phyloP scores from a whole-genome alignment of 78 protist species.

The Capsaspora owczarzaki region DNA sequence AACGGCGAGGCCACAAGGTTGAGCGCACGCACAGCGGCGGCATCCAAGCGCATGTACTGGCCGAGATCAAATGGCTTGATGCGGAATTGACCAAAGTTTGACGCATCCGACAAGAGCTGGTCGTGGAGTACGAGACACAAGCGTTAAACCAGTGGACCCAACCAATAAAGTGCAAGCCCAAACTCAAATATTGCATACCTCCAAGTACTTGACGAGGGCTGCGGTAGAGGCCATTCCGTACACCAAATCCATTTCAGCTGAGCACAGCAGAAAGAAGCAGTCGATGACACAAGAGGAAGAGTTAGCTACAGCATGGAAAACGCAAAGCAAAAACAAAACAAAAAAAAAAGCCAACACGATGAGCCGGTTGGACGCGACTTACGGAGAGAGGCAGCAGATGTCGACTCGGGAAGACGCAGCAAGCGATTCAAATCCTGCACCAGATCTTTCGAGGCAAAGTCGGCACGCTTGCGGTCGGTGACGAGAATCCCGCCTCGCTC shows the following conservation, averaged over 20 bases:
- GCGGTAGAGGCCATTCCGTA: slow-evolving; percentile 37
- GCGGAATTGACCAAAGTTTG: slow-evolving; percentile 30
- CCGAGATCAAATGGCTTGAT: slow-evolving; percentile 33
- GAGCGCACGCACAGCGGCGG: slow-evolving; percentile 73
- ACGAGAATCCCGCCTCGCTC: slow-evolving; percentile 15
- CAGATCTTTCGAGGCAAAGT: slow-evolving; percentile 21
- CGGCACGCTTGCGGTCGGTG: slow-evolving; percentile 28
- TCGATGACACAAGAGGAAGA: not conserved
- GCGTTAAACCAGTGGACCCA: too few relatives aligned
- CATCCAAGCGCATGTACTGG: slow-evolving; percentile 73
- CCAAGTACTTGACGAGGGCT: slow-evolving; percentile 54
- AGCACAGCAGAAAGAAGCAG: not conserved
- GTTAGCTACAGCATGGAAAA: too few relatives aligned
- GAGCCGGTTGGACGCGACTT: too few relatives aligned
- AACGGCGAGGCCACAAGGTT: slow-evolving; percentile 38
- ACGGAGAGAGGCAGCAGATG: not conserved
- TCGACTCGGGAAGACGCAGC: not conserved
- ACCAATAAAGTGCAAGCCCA: too few relatives aligned
- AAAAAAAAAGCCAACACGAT: too few relatives aligned
- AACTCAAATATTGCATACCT: too few relatives aligned
- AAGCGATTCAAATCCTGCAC: slow-evolving; percentile 15
- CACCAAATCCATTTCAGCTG: slow-evolving; percentile 20
- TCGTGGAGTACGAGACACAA: too few relatives aligned
- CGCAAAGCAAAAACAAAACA: too few relatives aligned
- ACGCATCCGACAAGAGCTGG: slow-evolving; percentile 36